Conservation (phyloP, 2,329 filamentous ascomycete genomes). For the Fusarium sp. region DNA sequence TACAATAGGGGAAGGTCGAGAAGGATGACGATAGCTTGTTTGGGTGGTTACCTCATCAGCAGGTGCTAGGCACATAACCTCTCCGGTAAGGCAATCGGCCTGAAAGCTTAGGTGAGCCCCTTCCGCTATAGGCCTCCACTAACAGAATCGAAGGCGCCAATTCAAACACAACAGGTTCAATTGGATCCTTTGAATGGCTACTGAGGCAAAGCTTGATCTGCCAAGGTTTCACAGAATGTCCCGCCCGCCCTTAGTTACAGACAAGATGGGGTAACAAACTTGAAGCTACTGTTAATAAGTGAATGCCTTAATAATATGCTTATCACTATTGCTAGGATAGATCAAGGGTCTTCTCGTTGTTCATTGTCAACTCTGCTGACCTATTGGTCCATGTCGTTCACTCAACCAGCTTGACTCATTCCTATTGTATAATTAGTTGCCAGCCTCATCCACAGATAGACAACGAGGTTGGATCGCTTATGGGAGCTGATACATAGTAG, state of each 20-base stretch:
- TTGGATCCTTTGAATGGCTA: not conserved
- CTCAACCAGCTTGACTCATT: not conserved
- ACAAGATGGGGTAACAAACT: not conserved
- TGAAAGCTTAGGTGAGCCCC: not conserved
- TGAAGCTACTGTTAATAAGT: not conserved
- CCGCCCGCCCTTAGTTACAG: not conserved
- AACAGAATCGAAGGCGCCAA: not conserved
- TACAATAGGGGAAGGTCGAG: not conserved
- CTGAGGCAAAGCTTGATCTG: not conserved
- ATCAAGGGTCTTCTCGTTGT: not conserved
- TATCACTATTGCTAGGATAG: conserved; percentile 3
- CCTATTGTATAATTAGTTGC: not conserved
- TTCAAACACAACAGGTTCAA: not conserved
- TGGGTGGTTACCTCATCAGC: not conserved
- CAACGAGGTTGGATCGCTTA: not conserved
- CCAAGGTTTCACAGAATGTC: conserved; percentile 4
- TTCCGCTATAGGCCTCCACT: not conserved
- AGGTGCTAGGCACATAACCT: not conserved
- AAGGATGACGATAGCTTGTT: not conserved
- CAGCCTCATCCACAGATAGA: not conserved
- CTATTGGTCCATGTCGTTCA: not conserved
- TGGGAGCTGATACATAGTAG: not conserved
- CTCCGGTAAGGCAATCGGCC: not conserved
- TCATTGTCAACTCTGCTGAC: not conserved
- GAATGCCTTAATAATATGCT: conserved; percentile 20